Percentiles rank a stretch among this genome's conserved stretches.
Evolutionary conservation across 78 protist species (phyloP).

Genomic region (Dictyostelium firmibasis): DNA sequence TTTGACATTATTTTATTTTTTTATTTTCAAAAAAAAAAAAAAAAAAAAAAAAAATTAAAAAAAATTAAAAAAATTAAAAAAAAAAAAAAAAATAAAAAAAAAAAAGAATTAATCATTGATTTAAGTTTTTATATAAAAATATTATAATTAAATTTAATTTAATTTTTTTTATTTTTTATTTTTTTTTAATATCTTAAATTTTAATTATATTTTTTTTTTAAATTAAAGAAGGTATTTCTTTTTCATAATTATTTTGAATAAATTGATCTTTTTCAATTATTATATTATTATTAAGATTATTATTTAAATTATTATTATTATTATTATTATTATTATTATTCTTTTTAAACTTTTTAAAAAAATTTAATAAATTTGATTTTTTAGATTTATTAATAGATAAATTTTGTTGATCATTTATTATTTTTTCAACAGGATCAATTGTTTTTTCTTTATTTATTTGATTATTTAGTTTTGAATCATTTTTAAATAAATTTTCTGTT

Average conservation of each 20-base stretch:
- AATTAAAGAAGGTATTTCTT: neutral
- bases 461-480: neutral
- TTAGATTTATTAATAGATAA: neutral
- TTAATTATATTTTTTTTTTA: no score
- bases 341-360: neutral
- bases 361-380: no score
- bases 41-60: neutral
- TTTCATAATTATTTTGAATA: neutral
- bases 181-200: no score
- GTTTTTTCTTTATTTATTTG: neutral
- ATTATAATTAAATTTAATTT: no score
- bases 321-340: no score
- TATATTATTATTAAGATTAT: no score
- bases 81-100: no score
- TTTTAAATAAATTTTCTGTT: neutral
- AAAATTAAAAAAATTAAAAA: no score
- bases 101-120: no score
- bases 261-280: neutral
- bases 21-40: neutral
- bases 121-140: no score
- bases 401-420: neutral
- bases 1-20: neutral
- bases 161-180: no score
- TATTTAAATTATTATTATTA: no score
- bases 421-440: neutral